These are phyloP conservation scores for Leucogyrophana mollusca DNA, from an alignment of 768 basidiomycete species.

Conservation along the genomic window DNA sequence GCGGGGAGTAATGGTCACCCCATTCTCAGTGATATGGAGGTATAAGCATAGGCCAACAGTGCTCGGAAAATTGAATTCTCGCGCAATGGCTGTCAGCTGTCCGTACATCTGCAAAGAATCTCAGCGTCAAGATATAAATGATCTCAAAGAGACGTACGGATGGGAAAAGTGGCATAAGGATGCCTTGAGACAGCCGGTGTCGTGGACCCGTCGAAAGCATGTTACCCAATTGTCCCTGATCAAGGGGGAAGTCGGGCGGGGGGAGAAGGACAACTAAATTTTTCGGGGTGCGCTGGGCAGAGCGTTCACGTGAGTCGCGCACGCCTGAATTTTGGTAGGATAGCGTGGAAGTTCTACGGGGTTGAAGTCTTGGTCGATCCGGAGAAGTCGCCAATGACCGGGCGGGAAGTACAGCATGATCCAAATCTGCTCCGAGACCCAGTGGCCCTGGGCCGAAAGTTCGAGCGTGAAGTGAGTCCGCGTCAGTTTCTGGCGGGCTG, in stretches of 20 bases:
- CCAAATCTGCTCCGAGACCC: slow-evolving; percentile 11
- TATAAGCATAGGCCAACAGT: slow-evolving; percentile 78
- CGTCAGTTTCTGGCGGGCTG: slow-evolving; percentile 43
- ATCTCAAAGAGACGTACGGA: slow-evolving; percentile 46
- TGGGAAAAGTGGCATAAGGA: slow-evolving; percentile 73
- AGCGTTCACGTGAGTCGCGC: slow-evolving; percentile 44
- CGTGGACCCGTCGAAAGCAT: slow-evolving; percentile 57
- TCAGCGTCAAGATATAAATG: slow-evolving; percentile 5
- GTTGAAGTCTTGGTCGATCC: slow-evolving; percentile 23
- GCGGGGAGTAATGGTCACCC: slow-evolving; percentile 59
- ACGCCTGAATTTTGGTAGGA: slow-evolving; percentile 51
- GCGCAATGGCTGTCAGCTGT: slow-evolving; percentile 75
- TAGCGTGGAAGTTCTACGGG: slow-evolving; percentile 49
- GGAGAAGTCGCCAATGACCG: not conserved
- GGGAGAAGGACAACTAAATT: slow-evolving; percentile 70
- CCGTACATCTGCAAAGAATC: slow-evolving; percentile 57
- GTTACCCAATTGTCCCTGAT: slow-evolving; percentile 58
- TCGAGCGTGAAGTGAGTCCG: slow-evolving; percentile 4
- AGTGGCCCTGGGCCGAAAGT: not conserved
- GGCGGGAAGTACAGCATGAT: slow-evolving; percentile 1
- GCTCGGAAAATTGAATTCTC: slow-evolving; percentile 81
- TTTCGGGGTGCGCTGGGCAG: slow-evolving; percentile 36
- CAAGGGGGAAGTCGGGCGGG: slow-evolving; percentile 53
- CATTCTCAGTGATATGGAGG: slow-evolving; percentile 59
- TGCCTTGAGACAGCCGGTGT: slow-evolving; percentile 62